Percentiles rank a stretch among this genome's conserved stretches.
Evolutionary conservation across 352 stramenopile species (phyloP).

Genomic region (Pythium vanterpoolii): DNA sequence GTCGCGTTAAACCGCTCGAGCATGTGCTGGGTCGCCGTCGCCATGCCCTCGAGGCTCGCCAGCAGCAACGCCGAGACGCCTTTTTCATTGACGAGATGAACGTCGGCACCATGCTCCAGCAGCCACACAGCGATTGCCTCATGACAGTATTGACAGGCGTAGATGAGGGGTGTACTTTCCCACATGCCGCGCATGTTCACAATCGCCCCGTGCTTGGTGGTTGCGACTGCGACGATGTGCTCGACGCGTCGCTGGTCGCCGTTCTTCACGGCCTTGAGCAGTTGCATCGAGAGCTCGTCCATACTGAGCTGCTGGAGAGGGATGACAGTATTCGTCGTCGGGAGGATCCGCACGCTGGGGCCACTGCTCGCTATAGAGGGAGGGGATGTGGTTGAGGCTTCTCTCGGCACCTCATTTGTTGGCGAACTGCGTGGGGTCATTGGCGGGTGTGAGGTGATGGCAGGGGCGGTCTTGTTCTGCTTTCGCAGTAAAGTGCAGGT

Average conservation of each 20-base stretch:
- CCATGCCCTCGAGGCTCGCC: slow-evolving; percentile 65
- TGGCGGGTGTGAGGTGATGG: neutral
- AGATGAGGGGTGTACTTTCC: slow-evolving; percentile 81
- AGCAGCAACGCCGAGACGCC: slow-evolving; percentile 67
- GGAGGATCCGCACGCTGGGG: slow-evolving; percentile 2
- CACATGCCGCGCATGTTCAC: slow-evolving; percentile 79
- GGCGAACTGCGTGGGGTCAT: slow-evolving; percentile 3
- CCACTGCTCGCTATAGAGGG: neutral
- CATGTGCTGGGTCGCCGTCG: slow-evolving; percentile 38
- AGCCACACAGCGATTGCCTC: slow-evolving; percentile 53
- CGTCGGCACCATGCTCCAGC: slow-evolving; percentile 37
- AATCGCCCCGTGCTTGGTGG: slow-evolving; percentile 17
- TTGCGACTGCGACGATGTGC: slow-evolving; percentile 20
- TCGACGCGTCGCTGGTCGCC: slow-evolving; percentile 44
- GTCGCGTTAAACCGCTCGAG: slow-evolving; percentile 12
- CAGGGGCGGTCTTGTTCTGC: slow-evolving; percentile 19
- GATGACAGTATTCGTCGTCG: neutral
- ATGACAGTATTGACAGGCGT: slow-evolving; percentile 66
- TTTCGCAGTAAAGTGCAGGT: slow-evolving; percentile 13
- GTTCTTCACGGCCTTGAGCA: slow-evolving; percentile 67
- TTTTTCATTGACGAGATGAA: slow-evolving; percentile 58
- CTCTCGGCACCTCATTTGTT: slow-evolving; percentile 9
- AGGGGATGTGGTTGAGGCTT: neutral
- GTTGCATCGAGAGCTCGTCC: slow-evolving; percentile 53
- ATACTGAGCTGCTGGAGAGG: slow-evolving; percentile 23